Base-by-base conservation (phyloP, 2,329 filamentous ascomycete genomes). In the Sclerotiophoma versabilis region DNA sequence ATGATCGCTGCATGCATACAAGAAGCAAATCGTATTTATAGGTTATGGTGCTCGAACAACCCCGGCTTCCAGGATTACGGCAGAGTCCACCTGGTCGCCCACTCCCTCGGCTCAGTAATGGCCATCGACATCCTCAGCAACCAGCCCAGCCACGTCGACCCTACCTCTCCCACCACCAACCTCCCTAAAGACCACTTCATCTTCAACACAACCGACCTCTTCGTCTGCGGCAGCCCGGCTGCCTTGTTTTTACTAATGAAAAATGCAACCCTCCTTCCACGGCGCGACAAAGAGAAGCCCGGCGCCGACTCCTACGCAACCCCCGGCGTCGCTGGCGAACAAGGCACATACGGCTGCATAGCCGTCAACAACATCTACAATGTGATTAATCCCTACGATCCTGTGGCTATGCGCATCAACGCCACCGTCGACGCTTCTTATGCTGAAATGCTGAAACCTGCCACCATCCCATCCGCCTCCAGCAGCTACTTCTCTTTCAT, bases 291-390 rank as follows among this genome's bases (percentile, higher is more conserved):
- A 52, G 77, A 83, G 38, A 97, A 97, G 68, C 86, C 90, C 0
- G 91, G 89, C 4, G 86, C 87, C 17, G 87, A 93, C 57, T 83
- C 83, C 15, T 74, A 76, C 43, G 73, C 75, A 22, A 70, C 71
- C 2, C 71, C 72, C 5, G 80, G 81, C 6, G 84, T 98, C 26
- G 89, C 88, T n/a, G 90, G 90, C n/a, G 85, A 92, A 33, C 83
- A 83, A 15, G 92, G 91, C 25, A 85, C 81, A 5, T 96, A 96
- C 72, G 95, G 95, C 15, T 98, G 95, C 73, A 80, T 98, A 23
- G 91, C 93, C 0, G 89, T 98, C 1, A 92, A 98, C 77, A 99
- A 98, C 72, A 84, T 99, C 51, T 99, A 98, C 80, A 99, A 99
- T 68, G 84, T 99, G 59, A 85, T 98, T 70, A 87, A 89, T 62